Conservation (phyloP, 768 basidiomycete species). For the Termitomyces sp. region DNA sequence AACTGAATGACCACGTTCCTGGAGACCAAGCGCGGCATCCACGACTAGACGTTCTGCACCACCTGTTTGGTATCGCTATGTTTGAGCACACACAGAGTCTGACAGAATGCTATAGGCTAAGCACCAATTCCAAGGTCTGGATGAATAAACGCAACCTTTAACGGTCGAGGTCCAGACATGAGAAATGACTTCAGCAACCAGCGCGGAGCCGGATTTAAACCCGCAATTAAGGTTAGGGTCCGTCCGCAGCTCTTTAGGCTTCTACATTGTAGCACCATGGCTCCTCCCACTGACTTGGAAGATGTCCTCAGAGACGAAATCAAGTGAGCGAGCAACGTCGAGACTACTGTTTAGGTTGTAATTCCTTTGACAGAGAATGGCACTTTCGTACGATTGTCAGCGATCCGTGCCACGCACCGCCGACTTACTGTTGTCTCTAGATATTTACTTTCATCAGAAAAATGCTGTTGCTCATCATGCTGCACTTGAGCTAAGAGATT, state of each 20-base stretch:
- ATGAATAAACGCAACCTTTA: conserved; percentile 81
- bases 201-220: not conserved
- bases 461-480: conserved; percentile 57
- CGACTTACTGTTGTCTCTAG: conserved; percentile 24
- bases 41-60: conserved; percentile 95
- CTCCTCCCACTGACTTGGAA: conserved; percentile 41
- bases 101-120: conserved; percentile 8
- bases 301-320: conserved; percentile 55
- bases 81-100: conserved; percentile 11
- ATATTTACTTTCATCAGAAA: conserved; percentile 75
- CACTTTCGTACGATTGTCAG: conserved; percentile 57
- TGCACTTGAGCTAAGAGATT: conserved; percentile 64
- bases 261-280: not conserved
- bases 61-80: conserved; percentile 40
- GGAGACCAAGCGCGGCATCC: conserved; percentile 88
- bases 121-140: conserved; percentile 93
- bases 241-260: not conserved
- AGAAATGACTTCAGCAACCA: not conserved
- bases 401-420: not conserved
- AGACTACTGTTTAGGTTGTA: not conserved
- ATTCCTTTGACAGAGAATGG: conserved; percentile 50
- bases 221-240: conserved; percentile 7
- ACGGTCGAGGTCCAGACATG: conserved; percentile 11
- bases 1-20: conserved; percentile 77
- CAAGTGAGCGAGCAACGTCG: conserved; percentile 35